Conservation (phyloP, 441 rosid genomes). For the Erodium chrysanthum region DNA sequence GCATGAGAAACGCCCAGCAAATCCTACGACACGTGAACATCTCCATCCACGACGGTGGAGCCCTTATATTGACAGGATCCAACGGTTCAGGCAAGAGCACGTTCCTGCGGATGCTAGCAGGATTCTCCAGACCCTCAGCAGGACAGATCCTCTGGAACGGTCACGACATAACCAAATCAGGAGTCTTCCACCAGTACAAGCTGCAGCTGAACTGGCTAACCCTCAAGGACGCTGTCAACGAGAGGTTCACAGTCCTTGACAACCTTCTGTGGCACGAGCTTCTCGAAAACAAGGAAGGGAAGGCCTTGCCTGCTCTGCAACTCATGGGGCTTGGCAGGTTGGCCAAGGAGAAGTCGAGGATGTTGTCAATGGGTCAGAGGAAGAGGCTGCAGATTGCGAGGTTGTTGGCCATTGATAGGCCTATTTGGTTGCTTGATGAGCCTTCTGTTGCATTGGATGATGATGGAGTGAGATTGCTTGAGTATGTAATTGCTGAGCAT, state of each 20-base stretch:
- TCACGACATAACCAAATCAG: slow-evolving; percentile 60
- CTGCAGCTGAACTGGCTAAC: slow-evolving; percentile 86
- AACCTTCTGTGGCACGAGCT: slow-evolving; percentile 69
- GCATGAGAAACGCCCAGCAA: slow-evolving; percentile 84
- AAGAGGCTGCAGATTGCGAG: slow-evolving; percentile 83
- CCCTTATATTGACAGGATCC: slow-evolving; percentile 60
- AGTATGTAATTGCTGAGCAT: slow-evolving; percentile 15
- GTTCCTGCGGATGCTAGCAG: slow-evolving; percentile 72
- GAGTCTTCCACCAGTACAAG: slow-evolving; percentile 81
- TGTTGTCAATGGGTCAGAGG: slow-evolving; percentile 84
- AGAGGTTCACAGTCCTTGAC: slow-evolving; percentile 52
- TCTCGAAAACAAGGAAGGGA: slow-evolving; percentile 61
- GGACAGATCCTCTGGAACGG: slow-evolving; percentile 90
- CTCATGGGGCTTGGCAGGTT: slow-evolving; percentile 74
- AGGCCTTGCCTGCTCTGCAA: slow-evolving; percentile 59
- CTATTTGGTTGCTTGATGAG: slow-evolving; percentile 25
- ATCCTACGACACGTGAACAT: slow-evolving; percentile 60
- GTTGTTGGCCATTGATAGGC: slow-evolving; percentile 69
- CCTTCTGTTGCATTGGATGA: slow-evolving; percentile 80
- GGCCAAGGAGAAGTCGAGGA: slow-evolving; percentile 61
- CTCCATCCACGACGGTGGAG: slow-evolving; percentile 68
- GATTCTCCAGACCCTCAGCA: slow-evolving; percentile 70
- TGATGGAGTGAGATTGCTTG: slow-evolving; percentile 64
- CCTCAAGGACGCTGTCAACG: slow-evolving; percentile 67
- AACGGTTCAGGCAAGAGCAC: slow-evolving; percentile 73